Conservation (phyloP, 345 rosid species). For the Punica granatum region DNA sequence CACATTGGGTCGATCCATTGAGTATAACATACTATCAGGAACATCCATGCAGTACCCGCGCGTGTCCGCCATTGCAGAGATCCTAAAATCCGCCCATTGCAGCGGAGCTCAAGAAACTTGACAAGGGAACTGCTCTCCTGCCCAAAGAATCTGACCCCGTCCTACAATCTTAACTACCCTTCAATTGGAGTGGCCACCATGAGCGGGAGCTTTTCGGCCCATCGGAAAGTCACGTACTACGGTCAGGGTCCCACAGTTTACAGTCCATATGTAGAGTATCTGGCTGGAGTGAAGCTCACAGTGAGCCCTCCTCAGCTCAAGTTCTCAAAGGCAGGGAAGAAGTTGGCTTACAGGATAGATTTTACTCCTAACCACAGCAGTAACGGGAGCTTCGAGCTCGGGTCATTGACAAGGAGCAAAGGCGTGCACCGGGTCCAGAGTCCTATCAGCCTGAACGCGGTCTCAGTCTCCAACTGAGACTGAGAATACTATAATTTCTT, state of each 20-base stretch:
- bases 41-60: conserved; percentile 53
- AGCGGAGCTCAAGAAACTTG: conserved; percentile 36
- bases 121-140: conserved; percentile 31
- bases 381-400: conserved; percentile 31
- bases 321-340: conserved; percentile 28
- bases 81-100: conserved; percentile 40
- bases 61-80: conserved; percentile 34
- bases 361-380: conserved; percentile 27
- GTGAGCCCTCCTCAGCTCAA: conserved; percentile 34
- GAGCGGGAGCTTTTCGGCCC: conserved; percentile 31
- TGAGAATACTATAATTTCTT: background rate
- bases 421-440: conserved; percentile 30
- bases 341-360: conserved; percentile 29
- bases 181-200: conserved; percentile 38
- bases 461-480: conserved; percentile 12
- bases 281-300: conserved; percentile 25
- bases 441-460: conserved; percentile 34
- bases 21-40: conserved; percentile 38
- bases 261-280: conserved; percentile 22
- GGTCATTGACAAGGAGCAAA: conserved; percentile 42
- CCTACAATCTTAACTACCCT: conserved; percentile 40
- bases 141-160: conserved; percentile 12
- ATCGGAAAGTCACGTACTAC: conserved; percentile 34
- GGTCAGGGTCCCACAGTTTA: conserved; percentile 28
- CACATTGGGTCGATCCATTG: conserved; percentile 16